Base-by-base conservation (phyloP, 2,329 filamentous ascomycete genomes). In the Metarhizium anisopliae region DNA sequence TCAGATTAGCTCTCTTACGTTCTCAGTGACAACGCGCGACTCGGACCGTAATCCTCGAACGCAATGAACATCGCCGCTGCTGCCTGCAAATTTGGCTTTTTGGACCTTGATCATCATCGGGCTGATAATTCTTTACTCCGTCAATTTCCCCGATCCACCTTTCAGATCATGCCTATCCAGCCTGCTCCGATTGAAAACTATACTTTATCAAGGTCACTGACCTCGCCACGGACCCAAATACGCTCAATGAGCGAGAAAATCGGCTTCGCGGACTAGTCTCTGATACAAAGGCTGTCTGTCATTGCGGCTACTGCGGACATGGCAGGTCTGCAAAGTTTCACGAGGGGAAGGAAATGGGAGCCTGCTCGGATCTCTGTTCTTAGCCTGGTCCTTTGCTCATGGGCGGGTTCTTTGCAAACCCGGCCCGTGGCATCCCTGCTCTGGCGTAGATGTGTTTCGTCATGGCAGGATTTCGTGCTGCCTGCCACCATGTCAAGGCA, bases 11-110 rank as follows among this genome's bases (percentile, higher is more conserved):
- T 79, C 76, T 79, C 77, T 74, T 70, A 64, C 68, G 75, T 79
- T 79, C 77, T 77, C 77, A 79, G 58, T 59, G 75, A 70, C 75
- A 78, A 78, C 75, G 62, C 74, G 69, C 66, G 61, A 59, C 54
- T 51, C 50, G 55, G 38, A 56, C 51, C 51, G 50, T 50, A 55
- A 29, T 51, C 56, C 58, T 50, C 29, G 51, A 50, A 52, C 56
- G 57, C 55, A 53, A 40, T 50, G 47, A 53, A 40, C 57, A 55
- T 56, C 51, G 49, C 60, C 62, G 70, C 70, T 72, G 71, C 67
- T 78, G 74, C 66, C 76, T 79, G 74, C 76, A 79, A 79, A 76
- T 79, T 79, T 79, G 77, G 77, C 77, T 79, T 78, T 77, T 79
- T 78, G 77, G 77, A 74, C 70, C 68, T 74, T 67, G 63, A 71